Evolutionary conservation across 2,329 filamentous ascomycete species (phyloP), one percentile per base, ranked within the genome.

Genomic region (Aspergillus ochraceus): DNA sequence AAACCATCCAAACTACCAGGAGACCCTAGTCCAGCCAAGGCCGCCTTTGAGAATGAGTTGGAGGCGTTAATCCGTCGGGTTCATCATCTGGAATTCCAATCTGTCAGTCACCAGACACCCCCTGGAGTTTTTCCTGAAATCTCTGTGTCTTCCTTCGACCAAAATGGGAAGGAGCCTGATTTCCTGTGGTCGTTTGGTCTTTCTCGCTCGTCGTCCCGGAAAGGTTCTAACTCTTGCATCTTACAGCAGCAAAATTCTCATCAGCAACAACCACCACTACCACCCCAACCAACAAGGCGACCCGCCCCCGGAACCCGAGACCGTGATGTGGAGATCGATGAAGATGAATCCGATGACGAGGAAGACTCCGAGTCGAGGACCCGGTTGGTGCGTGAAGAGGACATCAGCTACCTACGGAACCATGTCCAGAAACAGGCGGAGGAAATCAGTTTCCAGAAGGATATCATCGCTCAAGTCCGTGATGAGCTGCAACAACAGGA

Each of bases 361-460:
- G 79, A 83, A 47, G 82, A 84, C 60, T 83, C 81, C 69, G 80
- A 85, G 63, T 76, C 82, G 55, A 77, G 65, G 69, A 83, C 68
- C 68, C 78, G 68, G 74, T 71, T 81, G 77, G 80, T 86, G 70
- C 85, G 91, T 68, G 90, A 92, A 72, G 89, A 94, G 78, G 90
- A 94, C 74, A 88, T 96, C 68, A 88, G 89, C 76, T 90, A 91
- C 65, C 83, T 97, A 66, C 89, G 90, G 70, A 92, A 97, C 70
- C 92, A 97, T 77, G 90, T 98, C 64, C 91, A 96, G 73, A 91
- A 93, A 74, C 92, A 98, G 80, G 93, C 93, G 59, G 92, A 96
- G 76, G 87, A 96, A 73, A 92, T 97, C 69, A 89, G 91, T 76
- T 90, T 86, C 69, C 93, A 97, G 76, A 90, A 90, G 68, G 87